These are phyloP conservation scores for Phialophora verrucosa DNA, from an alignment of 2,329 filamentous ascomycete genomes.

Conservation along the genomic window DNA sequence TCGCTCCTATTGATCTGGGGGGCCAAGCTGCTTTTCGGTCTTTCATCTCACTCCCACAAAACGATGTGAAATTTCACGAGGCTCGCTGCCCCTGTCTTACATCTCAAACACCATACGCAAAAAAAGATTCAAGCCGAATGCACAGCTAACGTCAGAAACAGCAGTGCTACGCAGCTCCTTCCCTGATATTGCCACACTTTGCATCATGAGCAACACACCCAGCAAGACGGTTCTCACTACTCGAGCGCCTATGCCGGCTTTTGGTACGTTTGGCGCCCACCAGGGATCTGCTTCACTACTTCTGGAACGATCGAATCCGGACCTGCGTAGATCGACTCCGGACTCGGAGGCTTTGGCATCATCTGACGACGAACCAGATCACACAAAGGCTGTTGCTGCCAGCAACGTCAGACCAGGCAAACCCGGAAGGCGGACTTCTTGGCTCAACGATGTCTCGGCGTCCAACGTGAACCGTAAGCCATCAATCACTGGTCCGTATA, in stretches of 20 bases:
- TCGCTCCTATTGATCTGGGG: neutral
- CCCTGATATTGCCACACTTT: constrained; percentile 12
- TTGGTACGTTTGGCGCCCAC: constrained; percentile 37
- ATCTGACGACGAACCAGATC: constrained; percentile 87
- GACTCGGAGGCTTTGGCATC: constrained; percentile 93
- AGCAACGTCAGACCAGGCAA: constrained; percentile 60
- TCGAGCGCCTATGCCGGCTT: constrained; percentile 38
- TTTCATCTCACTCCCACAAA: neutral
- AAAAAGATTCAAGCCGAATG: neutral
- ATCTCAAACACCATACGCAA: neutral
- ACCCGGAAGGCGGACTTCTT: constrained; percentile 75
- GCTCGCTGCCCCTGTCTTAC: constrained; percentile 1
- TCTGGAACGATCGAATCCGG: constrained; percentile 73
- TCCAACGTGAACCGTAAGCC: constrained; percentile 68
- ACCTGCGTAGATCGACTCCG: constrained; percentile 79
- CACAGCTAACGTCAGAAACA: constrained; percentile 14
- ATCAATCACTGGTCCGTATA: constrained; percentile 76
- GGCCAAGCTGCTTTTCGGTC: neutral
- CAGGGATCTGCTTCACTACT: constrained; percentile 68
- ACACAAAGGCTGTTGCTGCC: constrained; percentile 53
- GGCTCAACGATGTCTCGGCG: constrained; percentile 81
- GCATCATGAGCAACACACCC: constrained; percentile 34
- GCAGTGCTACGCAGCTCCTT: constrained; percentile 12
- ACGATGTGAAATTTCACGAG: neutral
- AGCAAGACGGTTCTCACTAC: constrained; percentile 30